A percentile compares a stretch with the other conserved stretches of the same genome.
Evolutionary conservation across 441 rosid genomes (phyloP).

Genomic region (Populus hybrid): DNA sequence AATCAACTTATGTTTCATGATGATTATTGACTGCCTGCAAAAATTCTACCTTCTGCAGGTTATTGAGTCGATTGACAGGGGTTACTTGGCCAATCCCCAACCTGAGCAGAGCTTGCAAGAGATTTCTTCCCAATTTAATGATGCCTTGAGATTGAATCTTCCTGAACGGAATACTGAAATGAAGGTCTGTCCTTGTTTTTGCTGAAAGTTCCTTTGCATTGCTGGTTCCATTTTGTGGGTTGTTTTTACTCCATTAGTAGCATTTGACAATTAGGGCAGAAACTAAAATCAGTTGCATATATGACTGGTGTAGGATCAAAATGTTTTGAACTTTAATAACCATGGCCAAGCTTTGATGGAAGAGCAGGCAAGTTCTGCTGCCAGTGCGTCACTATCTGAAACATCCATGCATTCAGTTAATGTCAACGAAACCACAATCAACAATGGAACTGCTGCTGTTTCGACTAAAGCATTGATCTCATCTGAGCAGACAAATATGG

Average conservation of each 20-base stretch:
- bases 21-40: neutral
- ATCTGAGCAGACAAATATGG: constrained; percentile 31
- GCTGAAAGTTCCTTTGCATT: constrained; percentile 3
- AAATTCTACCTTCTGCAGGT: constrained; percentile 42
- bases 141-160: constrained; percentile 38
- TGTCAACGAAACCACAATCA: constrained; percentile 30
- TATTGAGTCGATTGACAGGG: constrained; percentile 46
- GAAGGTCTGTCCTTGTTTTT: constrained; percentile 36
- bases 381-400: constrained; percentile 35
- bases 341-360: constrained; percentile 33
- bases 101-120: constrained; percentile 54
- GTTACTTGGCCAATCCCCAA: constrained; percentile 38
- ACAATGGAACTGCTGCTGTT: constrained; percentile 30
- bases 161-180: constrained; percentile 37
- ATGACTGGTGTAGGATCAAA: constrained; percentile 44
- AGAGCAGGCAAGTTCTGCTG: constrained; percentile 41
- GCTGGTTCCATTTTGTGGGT: constrained; percentile 5
- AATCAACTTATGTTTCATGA: neutral
- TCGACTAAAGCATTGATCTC: constrained; percentile 47
- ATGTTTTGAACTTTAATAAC: constrained; percentile 29
- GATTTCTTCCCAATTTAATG: constrained; percentile 59
- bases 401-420: constrained; percentile 30
- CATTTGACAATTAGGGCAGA: neutral
- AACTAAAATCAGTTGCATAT: constrained; percentile 10
- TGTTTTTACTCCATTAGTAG: constrained; percentile 1